Conservation (phyloP, 805 yeast genomes). For the Sungouiella blattae region DNA sequence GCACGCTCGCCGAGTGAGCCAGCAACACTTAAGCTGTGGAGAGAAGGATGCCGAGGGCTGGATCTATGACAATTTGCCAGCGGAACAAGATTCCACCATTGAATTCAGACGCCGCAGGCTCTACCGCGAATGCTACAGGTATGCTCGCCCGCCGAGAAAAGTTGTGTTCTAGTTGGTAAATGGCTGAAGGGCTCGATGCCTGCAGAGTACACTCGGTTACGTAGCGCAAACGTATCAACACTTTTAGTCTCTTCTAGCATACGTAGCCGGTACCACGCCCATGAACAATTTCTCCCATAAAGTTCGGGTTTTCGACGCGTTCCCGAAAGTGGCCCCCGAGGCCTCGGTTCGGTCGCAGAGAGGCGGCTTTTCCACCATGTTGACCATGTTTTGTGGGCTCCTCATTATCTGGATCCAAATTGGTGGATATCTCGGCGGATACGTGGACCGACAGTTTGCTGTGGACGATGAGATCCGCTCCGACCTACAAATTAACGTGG, state of each 20-base stretch:
- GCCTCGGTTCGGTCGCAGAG: slow-evolving; percentile 71
- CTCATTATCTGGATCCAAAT: slow-evolving; percentile 79
- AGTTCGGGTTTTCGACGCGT: slow-evolving; percentile 47
- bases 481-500: slow-evolving; percentile 68
- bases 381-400: slow-evolving; percentile 58
- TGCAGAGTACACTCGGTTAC: too few species aligned
- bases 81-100: slow-evolving; percentile 33
- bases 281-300: slow-evolving; percentile 35
- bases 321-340: slow-evolving; percentile 43
- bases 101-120: slow-evolving; percentile 59
- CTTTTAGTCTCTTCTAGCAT: too few species aligned
- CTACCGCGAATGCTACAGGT: slow-evolving; percentile 49
- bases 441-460: slow-evolving; percentile 68
- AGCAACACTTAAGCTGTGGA: slow-evolving; percentile 20
- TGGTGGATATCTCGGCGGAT: slow-evolving; percentile 83
- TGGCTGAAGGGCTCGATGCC: too few species aligned
- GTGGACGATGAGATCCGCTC: slow-evolving; percentile 63
- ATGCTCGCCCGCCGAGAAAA: slow-evolving; percentile 17
- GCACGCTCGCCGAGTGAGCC: slow-evolving; percentile 33
- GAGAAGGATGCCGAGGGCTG: slow-evolving; percentile 41
- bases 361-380: slow-evolving; percentile 71
- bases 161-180: too few species aligned
- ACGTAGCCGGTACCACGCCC: too few species aligned
- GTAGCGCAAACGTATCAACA: too few species aligned
- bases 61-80: slow-evolving; percentile 43